phyloP scores from a whole-genome alignment of 139 green algal genomes.

The Astrephomene gubernaculifera region DNA sequence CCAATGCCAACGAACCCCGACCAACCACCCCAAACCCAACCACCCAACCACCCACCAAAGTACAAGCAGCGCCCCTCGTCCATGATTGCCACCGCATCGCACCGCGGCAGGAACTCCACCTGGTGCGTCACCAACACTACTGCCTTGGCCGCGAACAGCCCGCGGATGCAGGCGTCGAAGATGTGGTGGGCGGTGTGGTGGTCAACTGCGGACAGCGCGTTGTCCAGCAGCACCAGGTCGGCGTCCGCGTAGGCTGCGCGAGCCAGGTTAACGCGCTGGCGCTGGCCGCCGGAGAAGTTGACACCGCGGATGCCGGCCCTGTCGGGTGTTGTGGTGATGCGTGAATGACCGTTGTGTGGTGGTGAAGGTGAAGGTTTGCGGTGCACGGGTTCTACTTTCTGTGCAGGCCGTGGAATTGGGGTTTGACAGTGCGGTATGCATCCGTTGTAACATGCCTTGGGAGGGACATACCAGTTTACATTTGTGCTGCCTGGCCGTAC shows the following conservation, averaged over 20 bases:
- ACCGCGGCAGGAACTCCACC: slow-evolving; percentile 65
- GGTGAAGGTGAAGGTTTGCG: too few species aligned
- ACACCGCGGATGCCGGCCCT: slow-evolving; percentile 66
- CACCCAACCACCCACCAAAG: slow-evolving; percentile 47
- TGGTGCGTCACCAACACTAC: slow-evolving; percentile 67
- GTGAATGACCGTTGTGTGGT: background rate
- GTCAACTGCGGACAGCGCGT: slow-evolving; percentile 68
- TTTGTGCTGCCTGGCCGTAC: too few species aligned
- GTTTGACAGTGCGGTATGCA: too few species aligned
- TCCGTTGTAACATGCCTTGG: too few species aligned
- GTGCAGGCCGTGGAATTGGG: too few species aligned
- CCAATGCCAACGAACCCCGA: too few species aligned
- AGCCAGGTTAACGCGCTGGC: slow-evolving; percentile 66
- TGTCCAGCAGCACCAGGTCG: slow-evolving; percentile 68
- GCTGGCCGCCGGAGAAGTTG: slow-evolving; percentile 70
- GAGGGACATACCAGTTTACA: too few species aligned
- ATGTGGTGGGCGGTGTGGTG: slow-evolving; percentile 70
- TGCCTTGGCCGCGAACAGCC: slow-evolving; percentile 51
- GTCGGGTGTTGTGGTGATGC: background rate
- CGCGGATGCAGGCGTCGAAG: slow-evolving; percentile 59
- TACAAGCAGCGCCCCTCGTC: slow-evolving; percentile 65
- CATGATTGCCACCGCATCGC: slow-evolving; percentile 70
- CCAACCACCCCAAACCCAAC: background rate
- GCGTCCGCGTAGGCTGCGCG: slow-evolving; percentile 61
- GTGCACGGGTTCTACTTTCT: too few species aligned